phyloP scores from a whole-genome alignment of 768 basidiomycete species.

The Sarcodon aspratus region DNA sequence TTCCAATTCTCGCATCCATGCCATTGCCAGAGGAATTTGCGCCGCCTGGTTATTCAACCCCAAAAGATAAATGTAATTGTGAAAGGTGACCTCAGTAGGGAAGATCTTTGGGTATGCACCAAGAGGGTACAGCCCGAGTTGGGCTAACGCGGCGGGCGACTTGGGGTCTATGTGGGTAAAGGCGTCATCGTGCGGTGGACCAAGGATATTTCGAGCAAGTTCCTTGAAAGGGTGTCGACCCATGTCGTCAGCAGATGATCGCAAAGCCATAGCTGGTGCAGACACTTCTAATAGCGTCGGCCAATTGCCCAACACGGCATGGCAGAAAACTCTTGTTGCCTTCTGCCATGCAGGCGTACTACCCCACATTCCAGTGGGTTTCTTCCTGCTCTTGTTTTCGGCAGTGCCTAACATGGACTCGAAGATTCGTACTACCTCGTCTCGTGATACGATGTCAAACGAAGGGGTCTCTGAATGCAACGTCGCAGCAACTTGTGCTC shows the following conservation, averaged over 20 bases:
- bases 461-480: slow-evolving; percentile 1
- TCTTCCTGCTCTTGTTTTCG: slow-evolving; percentile 4
- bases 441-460: slow-evolving; percentile 9
- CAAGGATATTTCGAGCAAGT: slow-evolving; percentile 17
- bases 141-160: slow-evolving; percentile 4
- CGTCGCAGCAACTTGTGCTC: slow-evolving; percentile 1
- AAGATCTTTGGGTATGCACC: slow-evolving; percentile 26
- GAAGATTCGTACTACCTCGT: slow-evolving; percentile 18
- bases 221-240: slow-evolving; percentile 16
- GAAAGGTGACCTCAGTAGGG: slow-evolving; percentile 41
- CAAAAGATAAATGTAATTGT: slow-evolving; percentile 49
- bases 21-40: slow-evolving; percentile 57
- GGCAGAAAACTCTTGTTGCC: slow-evolving; percentile 40
- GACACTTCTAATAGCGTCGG: slow-evolving; percentile 23
- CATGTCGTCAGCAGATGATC: slow-evolving; percentile 12
- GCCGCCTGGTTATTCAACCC: slow-evolving; percentile 33
- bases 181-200: not conserved
- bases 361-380: slow-evolving; percentile 16
- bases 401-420: slow-evolving; percentile 15
- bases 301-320: slow-evolving; percentile 48
- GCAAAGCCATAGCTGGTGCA: slow-evolving; percentile 26
- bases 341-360: slow-evolving; percentile 29
- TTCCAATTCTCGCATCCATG: slow-evolving; percentile 60
- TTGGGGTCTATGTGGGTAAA: not conserved
- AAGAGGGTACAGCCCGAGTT: not conserved